phyloP scores from a whole-genome alignment of 805 yeast genomes.

The Saturnispora halmiae region DNA sequence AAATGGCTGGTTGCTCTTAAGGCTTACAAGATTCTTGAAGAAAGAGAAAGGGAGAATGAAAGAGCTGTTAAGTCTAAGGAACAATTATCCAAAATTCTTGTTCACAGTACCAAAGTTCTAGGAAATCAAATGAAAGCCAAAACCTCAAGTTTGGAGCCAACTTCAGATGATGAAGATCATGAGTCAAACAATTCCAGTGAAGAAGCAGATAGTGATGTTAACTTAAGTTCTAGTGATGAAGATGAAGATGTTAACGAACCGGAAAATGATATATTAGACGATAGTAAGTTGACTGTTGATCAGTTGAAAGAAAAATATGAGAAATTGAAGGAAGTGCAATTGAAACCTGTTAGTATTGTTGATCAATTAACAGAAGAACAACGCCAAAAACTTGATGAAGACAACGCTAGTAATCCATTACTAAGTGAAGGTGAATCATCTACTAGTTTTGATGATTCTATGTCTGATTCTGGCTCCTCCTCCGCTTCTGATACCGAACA shows the following conservation, averaged over 20 bases:
- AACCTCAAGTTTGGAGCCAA: constrained; percentile 16
- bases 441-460: constrained; percentile 14
- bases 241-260: constrained; percentile 21
- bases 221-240: constrained; percentile 19
- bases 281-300: constrained; percentile 44
- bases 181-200: constrained; percentile 13
- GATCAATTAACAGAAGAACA: constrained; percentile 25
- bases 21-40: constrained; percentile 64
- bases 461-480: constrained; percentile 15
- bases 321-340: constrained; percentile 25
- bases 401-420: constrained; percentile 18
- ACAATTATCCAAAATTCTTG: constrained; percentile 78
- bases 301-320: constrained; percentile 51
- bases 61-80: constrained; percentile 76
- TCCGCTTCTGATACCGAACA: constrained; percentile 14
- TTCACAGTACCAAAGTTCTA: constrained; percentile 80
- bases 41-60: constrained; percentile 68
- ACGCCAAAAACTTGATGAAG: constrained; percentile 14
- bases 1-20: constrained; percentile 88
- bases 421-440: constrained; percentile 11
- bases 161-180: constrained; percentile 10
- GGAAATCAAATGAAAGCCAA: constrained; percentile 68
- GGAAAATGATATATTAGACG: constrained; percentile 27
- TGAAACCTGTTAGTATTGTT: constrained; percentile 16
- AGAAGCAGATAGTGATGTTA: constrained; percentile 22